Percentiles rank a stretch among this genome's conserved stretches.
Evolutionary conservation across 371 early-diverging fungal species (phyloP).

Genomic region (Dichotomocladium elegans): DNA sequence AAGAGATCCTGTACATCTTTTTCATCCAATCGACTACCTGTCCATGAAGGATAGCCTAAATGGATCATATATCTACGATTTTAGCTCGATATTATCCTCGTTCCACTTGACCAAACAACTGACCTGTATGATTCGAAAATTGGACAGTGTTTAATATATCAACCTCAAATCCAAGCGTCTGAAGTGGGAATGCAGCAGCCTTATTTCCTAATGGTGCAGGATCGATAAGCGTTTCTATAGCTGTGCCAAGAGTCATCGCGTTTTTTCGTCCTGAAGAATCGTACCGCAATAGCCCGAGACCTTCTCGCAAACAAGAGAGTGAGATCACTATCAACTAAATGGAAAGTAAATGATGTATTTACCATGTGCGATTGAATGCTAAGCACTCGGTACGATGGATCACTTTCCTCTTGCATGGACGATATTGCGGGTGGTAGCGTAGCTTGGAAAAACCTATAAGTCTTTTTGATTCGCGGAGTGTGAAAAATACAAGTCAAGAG

Average conservation of each 20-base stretch:
- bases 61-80: neutral
- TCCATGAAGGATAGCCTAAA: conserved; percentile 78
- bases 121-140: conserved; percentile 89
- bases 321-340: neutral
- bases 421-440: too few species aligned
- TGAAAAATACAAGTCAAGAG: too few species aligned
- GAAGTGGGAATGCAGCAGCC: conserved; percentile 88
- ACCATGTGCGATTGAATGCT: conserved; percentile 93
- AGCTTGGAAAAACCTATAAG: too few species aligned
- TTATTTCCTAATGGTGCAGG: conserved; percentile 58
- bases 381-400: conserved; percentile 56
- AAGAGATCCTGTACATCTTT: conserved; percentile 65
- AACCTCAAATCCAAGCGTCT: conserved; percentile 87
- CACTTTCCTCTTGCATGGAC: too few species aligned
- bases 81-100: neutral
- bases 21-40: conserved; percentile 63
- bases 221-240: neutral
- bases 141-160: conserved; percentile 91
- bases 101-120: neutral
- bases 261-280: too few species aligned
- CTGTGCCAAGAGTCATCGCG: neutral
- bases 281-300: conserved; percentile 79
- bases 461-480: too few species aligned
- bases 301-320: conserved; percentile 7
- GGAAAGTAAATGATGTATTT: neutral